Evolutionary conservation across 2,329 filamentous ascomycete species (phyloP).

Genomic region (Penicillium sp.): DNA sequence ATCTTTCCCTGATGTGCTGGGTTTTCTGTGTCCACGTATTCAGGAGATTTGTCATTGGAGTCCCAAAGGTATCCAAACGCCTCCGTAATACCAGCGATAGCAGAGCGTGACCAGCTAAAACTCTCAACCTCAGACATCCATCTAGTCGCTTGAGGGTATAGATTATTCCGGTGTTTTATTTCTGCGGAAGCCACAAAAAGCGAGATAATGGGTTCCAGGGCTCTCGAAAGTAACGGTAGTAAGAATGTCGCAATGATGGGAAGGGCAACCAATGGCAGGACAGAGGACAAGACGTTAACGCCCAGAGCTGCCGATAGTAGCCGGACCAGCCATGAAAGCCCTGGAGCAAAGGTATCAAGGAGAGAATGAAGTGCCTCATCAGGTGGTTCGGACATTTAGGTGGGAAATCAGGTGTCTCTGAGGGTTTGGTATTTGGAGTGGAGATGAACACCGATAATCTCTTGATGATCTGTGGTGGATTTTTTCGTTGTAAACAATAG

Average conservation of each 20-base stretch:
- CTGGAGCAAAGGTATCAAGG: background rate
- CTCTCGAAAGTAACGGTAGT: background rate
- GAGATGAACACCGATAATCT: background rate
- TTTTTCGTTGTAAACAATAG: background rate
- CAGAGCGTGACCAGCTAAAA: background rate
- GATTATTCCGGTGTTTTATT: background rate
- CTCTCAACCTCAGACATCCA: background rate
- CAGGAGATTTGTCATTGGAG: background rate
- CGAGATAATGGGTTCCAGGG: background rate
- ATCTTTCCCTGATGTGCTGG: background rate
- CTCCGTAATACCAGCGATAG: background rate
- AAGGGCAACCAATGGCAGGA: background rate
- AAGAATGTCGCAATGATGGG: background rate
- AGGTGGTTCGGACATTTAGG: background rate
- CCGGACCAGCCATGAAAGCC: background rate
- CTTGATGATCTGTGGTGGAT: background rate
- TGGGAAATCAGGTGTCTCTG: background rate
- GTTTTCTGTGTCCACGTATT: background rate
- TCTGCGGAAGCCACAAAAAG: background rate
- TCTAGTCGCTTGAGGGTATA: background rate
- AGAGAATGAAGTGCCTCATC: background rate
- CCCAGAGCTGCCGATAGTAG: background rate
- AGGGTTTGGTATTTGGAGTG: background rate
- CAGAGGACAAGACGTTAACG: background rate
- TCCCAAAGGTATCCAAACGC: background rate